These are phyloP conservation scores for Coemansia sp. DNA, from an alignment of 192 early-diverging fungal genomes.

Conservation along the genomic window DNA sequence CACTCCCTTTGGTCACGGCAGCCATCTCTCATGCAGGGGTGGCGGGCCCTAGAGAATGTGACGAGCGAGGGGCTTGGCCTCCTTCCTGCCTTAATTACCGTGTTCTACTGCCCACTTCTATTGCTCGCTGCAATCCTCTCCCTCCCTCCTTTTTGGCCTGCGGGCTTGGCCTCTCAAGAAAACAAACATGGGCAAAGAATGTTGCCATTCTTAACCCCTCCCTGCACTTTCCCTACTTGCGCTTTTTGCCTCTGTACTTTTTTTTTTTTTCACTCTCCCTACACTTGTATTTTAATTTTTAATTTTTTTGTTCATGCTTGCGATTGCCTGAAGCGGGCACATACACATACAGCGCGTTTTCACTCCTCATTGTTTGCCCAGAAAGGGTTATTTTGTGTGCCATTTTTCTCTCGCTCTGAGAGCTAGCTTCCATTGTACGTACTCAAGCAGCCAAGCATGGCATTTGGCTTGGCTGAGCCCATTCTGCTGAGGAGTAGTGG, in stretches of 20 bases:
- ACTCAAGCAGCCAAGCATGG: neutral
- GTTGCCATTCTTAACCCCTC: conserved; percentile 3
- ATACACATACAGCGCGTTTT: neutral
- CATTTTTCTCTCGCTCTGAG: neutral
- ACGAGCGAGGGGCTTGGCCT: neutral
- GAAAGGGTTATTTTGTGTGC: neutral
- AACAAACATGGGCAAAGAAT: conserved; percentile 6
- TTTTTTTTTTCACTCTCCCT: conserved; percentile 1
- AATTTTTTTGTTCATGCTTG: neutral
- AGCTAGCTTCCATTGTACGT: neutral
- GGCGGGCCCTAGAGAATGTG: neutral
- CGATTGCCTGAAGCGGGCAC: neutral
- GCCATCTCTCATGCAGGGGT: neutral
- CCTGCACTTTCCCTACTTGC: neutral
- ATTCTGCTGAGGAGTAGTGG: neutral
- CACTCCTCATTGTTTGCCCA: neutral
- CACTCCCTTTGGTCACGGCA: neutral
- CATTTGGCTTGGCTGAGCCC: neutral
- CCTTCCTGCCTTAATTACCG: neutral
- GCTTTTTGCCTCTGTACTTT: neutral
- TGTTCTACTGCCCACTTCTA: conserved; percentile 6
- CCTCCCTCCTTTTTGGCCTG: neutral
- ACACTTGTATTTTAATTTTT: conserved; percentile 3
- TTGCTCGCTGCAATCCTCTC: neutral
- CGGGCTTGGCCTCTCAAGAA: neutral